Percentiles rank a stretch among this genome's conserved stretches.
Conservation (phyloP, 371 early-diverging fungal species). For the Coemansia sp. region DNA sequence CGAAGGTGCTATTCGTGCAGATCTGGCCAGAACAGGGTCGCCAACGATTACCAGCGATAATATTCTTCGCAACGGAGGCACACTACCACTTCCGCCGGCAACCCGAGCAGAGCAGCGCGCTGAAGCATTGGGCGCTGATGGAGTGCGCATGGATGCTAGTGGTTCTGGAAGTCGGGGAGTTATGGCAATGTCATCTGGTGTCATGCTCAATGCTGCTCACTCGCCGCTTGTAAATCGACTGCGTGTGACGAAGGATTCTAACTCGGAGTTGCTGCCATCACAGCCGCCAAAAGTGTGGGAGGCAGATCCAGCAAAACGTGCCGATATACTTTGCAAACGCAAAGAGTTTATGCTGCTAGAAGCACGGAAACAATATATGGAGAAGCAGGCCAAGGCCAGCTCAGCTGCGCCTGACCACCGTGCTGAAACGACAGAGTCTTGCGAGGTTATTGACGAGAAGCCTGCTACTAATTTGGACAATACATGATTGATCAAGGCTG, state of each 20-base stretch:
- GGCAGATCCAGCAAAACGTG: constrained; percentile 66
- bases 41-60: constrained; percentile 86
- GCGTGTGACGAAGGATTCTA: constrained; percentile 21
- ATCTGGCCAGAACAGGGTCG: constrained; percentile 82
- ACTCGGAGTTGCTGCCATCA: constrained; percentile 41
- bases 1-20: constrained; percentile 76
- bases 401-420: neutral
- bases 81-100: constrained; percentile 54
- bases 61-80: constrained; percentile 72
- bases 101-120: constrained; percentile 22
- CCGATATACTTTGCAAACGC: constrained; percentile 70
- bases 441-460: too few species aligned
- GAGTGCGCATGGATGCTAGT: neutral
- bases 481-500: neutral
- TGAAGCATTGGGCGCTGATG: constrained; percentile 6
- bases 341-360: constrained; percentile 87
- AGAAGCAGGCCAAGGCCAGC: constrained; percentile 16
- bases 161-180: neutral
- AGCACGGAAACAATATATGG: constrained; percentile 68
- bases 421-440: neutral
- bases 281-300: constrained; percentile 81
- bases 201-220: constrained; percentile 26
- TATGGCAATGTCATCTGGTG: constrained; percentile 14
- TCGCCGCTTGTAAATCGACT: constrained; percentile 46
- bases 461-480: too few species aligned